Evolutionary conservation across 2,329 filamentous ascomycete genomes (phyloP), one percentile per base, ranked within the genome.

Genomic region (Pseudocercospora cruenta): DNA sequence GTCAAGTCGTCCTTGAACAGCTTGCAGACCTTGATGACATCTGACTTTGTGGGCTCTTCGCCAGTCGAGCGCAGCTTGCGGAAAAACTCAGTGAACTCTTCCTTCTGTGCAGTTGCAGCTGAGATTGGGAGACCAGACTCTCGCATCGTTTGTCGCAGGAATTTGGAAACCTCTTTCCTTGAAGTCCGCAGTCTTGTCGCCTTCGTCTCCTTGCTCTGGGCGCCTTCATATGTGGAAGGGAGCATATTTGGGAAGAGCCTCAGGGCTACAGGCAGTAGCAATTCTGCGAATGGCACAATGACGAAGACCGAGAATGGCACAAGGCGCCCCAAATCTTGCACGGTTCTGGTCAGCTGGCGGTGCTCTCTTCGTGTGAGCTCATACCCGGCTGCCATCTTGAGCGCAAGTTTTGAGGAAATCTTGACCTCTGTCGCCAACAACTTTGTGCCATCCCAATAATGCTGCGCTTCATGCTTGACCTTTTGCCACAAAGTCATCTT

Each of bases 401-500:
- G 80, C 5, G 94, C 95, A 71, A 99, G 83, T 69, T 90, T 90
- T 68, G 91, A 92, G 79, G 94, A 98, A 78, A 99, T 99, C 80
- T 85, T 92, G 77, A 98, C 89, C 81, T 99, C 95, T 1, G 93
- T 91, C 22, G 90, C 94, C 72, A 99, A 84, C 75, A 99, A 85
- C 81, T 99, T 99, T 28, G 93, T 98, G 67, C 95, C 95, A 80
- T 99, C 95, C 94, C 95, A 98, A 82, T 99, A 99, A 80, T 99
- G 95, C 68, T 90, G 88, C 14, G 85, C 86, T 80, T 99, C 95
- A 79, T 96, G 94, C 86, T 97, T 99, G 76, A 99, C 89, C 82
- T 94, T 96, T 79, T 98, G 92, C 80, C 88, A 90, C 1, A 98
- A 58, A 0, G 94, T 97, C 80, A 97, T 82, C 78, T 97, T 97